Conservation (phyloP, 257 asterid species). For the Lavandula angustifolia region DNA sequence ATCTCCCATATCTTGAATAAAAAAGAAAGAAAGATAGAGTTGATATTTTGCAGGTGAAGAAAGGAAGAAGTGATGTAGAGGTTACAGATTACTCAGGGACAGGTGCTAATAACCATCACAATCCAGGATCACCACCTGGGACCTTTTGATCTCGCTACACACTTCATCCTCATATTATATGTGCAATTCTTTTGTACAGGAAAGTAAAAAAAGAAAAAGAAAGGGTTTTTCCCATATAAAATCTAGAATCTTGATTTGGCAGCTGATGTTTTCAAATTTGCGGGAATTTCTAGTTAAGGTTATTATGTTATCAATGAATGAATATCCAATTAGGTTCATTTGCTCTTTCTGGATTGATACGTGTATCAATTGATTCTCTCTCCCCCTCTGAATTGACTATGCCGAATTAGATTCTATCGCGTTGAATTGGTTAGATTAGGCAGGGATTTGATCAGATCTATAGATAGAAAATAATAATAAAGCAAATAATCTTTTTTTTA, state of each 20-base stretch:
- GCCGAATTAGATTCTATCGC: no score
- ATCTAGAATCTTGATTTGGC: conserved; percentile 5
- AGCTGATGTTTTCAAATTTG: not conserved
- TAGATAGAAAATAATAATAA: no score
- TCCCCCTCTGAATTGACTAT: not conserved
- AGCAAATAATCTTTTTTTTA: no score
- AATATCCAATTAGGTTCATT: not conserved
- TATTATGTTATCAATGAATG: not conserved
- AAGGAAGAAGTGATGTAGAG: conserved; percentile 38
- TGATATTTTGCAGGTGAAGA: conserved; percentile 33
- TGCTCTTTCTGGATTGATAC: conserved; percentile 3
- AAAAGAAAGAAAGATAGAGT: not conserved
- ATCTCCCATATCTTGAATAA: conserved; percentile 1
- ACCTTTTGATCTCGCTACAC: conserved; percentile 10
- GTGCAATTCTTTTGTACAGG: conserved; percentile 14
- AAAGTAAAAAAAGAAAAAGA: not conserved
- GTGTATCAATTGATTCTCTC: not conserved
- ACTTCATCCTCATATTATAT: no score
- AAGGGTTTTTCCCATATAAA: conserved; percentile 1
- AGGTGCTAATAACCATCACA: conserved; percentile 58
- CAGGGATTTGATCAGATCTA: no score
- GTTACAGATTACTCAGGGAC: conserved; percentile 49
- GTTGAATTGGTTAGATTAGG: no score
- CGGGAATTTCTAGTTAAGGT: not conserved
- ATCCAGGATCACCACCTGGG: conserved; percentile 45